Evolutionary conservation across 139 green algal genomes (phyloP), one percentile per base, ranked within the genome.

Genomic region (Deuterostichococcus epilithicus): DNA sequence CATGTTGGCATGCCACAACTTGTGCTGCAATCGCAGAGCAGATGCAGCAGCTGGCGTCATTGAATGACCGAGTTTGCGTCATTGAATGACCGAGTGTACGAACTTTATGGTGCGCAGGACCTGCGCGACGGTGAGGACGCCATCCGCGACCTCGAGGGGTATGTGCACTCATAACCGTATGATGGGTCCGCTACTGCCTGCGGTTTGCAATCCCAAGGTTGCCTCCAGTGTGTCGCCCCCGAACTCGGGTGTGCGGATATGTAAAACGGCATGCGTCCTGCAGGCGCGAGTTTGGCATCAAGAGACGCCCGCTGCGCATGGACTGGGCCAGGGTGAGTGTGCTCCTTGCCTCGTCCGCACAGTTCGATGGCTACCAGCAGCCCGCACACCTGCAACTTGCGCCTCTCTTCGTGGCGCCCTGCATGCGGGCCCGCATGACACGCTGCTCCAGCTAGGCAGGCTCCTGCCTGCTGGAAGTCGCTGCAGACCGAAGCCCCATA

Each of bases 291-390:
- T 92, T 90, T 84, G 89, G 89, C 72, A 66, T 74, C 44, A 70
- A 83, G 68, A 63, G 76, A 18, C 79, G 92, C 6, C 82, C 77
- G 23, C 85, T 96, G 34, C 75, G 78, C 10, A 88, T 94, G 4
- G 87, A 96, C 69, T 94, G 91, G 90, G 88, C 92, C 42, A 92
- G 92, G 86, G 88, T 92, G 47, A 20, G 59, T 28, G 36, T 73
- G 1, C 32, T 1, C n/a, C 36, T 34, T 36, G 59, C 36, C 30
- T 78, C 36, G 32, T n/a, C n/a, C n/a, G n/a, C n/a, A n/a, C n/a
- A n/a, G n/a, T n/a, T n/a, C n/a, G n/a, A n/a, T n/a, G n/a, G n/a
- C n/a, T 3, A 63, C 52, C 52, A 5, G 52, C 52, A 5, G 13
- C 13, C 52, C 3, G 20, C 52, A n/a, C 20, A 28, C 20, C 26